Percentiles rank a stretch among this genome's conserved stretches.
phyloP scores from a whole-genome alignment of 129 eudicot species.

The Centella asiatica region DNA sequence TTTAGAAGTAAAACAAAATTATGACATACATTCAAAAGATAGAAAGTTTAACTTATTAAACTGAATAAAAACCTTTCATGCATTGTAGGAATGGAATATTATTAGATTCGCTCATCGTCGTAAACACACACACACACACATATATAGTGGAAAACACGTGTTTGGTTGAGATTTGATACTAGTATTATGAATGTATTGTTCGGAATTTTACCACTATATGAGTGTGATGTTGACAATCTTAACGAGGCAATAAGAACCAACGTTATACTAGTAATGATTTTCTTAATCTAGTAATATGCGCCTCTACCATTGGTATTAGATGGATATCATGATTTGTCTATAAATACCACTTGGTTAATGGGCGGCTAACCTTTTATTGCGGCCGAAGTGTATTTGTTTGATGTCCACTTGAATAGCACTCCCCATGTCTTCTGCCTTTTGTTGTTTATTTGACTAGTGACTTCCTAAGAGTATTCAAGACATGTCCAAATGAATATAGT shows the following conservation, averaged over 20 bases:
- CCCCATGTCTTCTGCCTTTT: slow-evolving; percentile 4
- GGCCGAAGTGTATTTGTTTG: not conserved
- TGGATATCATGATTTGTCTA: not conserved
- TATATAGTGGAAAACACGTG: no score
- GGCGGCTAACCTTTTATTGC: slow-evolving; percentile 1
- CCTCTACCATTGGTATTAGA: not conserved
- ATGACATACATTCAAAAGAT: no score
- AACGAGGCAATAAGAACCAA: not conserved
- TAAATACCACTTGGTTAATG: not conserved
- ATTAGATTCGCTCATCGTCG: no score
- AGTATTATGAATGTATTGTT: no score
- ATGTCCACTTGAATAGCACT: not conserved
- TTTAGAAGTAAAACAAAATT: no score
- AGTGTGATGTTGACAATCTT: slow-evolving; percentile 8
- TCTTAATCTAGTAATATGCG: not conserved
- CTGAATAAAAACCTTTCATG: no score
- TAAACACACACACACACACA: no score
- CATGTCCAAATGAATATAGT: no score
- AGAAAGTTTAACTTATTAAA: no score
- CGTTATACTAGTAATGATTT: not conserved
- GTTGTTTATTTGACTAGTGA: not conserved
- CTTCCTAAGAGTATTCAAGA: not conserved
- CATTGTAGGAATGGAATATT: no score
- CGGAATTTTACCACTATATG: no score
- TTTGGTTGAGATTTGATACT: no score